A percentile compares a stretch with the other conserved stretches of the same genome.
Evolutionary conservation across 2,329 filamentous ascomycete genomes (phyloP).

Genomic region (Thelonectria discophora): DNA sequence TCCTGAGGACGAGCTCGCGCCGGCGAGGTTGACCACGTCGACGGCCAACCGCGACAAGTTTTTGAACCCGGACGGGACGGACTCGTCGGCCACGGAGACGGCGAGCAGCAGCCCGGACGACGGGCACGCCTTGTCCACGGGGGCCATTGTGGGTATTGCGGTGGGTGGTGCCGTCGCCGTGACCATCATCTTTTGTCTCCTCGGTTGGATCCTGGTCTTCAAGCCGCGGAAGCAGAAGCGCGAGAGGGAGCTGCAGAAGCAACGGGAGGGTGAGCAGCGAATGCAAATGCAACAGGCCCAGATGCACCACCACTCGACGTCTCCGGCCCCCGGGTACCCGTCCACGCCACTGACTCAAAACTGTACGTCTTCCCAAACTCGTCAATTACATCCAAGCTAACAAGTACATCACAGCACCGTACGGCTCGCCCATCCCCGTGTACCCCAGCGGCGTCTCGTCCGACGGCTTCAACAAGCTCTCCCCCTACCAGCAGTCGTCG

Average conservation of each 20-base stretch:
- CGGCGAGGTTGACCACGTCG: conserved; percentile 26
- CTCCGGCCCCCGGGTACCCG: conserved; percentile 11
- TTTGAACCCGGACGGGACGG: conserved; percentile 23
- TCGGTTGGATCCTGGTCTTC: conserved; percentile 17
- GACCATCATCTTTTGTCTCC: background rate
- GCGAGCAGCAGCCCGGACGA: background rate
- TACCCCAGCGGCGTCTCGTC: conserved; percentile 30
- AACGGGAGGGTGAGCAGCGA: background rate
- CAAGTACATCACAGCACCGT: conserved; percentile 32
- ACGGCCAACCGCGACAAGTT: conserved; percentile 29
- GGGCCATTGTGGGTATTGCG: conserved; percentile 21
- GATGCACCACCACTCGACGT: no score
- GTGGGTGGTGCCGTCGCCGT: conserved; percentile 2
- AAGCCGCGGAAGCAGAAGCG: conserved; percentile 13
- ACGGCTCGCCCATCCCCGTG: conserved; percentile 26
- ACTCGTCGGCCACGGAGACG: background rate
- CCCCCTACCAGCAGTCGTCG: conserved; percentile 29
- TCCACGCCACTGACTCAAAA: conserved; percentile 37
- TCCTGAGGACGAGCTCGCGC: conserved; percentile 23
- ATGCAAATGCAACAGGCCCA: background rate
- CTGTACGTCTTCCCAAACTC: conserved; percentile 28
- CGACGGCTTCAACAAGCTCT: conserved; percentile 36
- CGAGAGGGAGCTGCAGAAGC: background rate
- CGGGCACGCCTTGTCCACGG: conserved; percentile 8
- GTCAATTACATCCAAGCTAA: no score